Conservation (phyloP, 139 green algal genomes). For the Auxenochlorella pyrenoidosa region DNA sequence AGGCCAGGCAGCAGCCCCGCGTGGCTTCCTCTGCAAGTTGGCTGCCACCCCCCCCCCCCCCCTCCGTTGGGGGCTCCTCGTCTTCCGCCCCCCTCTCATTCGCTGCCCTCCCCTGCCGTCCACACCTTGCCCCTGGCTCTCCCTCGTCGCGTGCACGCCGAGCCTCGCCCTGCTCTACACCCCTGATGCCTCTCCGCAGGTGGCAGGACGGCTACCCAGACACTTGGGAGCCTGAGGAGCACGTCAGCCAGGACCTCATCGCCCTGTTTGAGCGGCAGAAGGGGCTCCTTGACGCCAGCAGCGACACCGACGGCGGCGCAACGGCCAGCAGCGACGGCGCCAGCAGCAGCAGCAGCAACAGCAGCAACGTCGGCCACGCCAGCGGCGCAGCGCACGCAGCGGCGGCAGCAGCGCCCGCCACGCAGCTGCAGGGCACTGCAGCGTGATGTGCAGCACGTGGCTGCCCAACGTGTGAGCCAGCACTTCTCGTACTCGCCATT, state of each 20-base stretch:
- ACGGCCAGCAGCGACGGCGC: neutral
- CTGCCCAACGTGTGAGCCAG: neutral
- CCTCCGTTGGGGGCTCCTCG: too few relatives aligned
- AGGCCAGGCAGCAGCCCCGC: too few relatives aligned
- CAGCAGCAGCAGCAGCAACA: neutral
- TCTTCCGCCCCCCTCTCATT: too few relatives aligned
- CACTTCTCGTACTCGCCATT: neutral
- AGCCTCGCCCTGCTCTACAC: neutral
- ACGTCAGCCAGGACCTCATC: constrained; percentile 73
- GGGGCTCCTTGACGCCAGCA: neutral
- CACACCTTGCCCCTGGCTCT: neutral
- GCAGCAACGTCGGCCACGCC: neutral
- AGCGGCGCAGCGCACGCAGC: neutral
- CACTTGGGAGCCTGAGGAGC: constrained; percentile 84
- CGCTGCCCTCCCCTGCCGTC: too few relatives aligned
- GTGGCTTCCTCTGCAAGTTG: too few relatives aligned
- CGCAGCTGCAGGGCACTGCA: constrained; percentile 12
- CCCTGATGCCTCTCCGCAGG: constrained; percentile 20
- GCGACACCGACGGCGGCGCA: neutral
- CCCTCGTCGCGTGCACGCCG: neutral
- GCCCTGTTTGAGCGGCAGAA: constrained; percentile 56
- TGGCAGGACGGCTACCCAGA: constrained; percentile 78
- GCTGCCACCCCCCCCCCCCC: too few relatives aligned
- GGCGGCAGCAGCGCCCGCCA: neutral
- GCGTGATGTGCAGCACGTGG: neutral